phyloP scores from a whole-genome alignment of 164 flowering plant genomes.

The Houttuynia cordata region DNA sequence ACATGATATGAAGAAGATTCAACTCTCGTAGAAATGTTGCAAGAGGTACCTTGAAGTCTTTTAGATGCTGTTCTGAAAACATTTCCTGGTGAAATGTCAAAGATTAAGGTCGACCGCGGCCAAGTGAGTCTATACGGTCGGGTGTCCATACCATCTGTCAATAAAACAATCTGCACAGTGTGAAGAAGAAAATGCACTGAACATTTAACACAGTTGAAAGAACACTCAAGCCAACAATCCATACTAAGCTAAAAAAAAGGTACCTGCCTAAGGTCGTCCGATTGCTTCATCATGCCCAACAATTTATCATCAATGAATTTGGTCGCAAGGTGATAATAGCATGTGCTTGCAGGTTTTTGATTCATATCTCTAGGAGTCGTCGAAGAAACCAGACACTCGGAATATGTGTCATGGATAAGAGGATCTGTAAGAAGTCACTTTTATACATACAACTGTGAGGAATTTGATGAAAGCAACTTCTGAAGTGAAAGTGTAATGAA shows the following conservation, averaged over 20 bases:
- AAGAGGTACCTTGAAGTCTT: constrained; percentile 47
- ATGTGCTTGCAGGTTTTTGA: constrained; percentile 4
- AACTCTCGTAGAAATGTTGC: background rate
- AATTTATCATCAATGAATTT: constrained; percentile 78
- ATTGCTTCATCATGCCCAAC: constrained; percentile 24
- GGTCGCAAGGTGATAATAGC: constrained; percentile 67
- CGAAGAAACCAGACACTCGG: constrained; percentile 42
- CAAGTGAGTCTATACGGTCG: constrained; percentile 77
- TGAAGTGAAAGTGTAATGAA: background rate
- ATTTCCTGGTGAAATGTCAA: constrained; percentile 55
- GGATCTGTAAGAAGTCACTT: constrained; percentile 42
- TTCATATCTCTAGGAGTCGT: constrained; percentile 16
- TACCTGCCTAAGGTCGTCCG: constrained; percentile 74
- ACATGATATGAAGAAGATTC: background rate
- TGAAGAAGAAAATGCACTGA: background rate
- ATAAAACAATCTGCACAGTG: constrained; percentile 61
- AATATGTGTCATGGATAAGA: constrained; percentile 68
- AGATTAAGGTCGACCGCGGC: constrained; percentile 67
- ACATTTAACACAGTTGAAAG: background rate
- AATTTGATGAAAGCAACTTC: background rate
- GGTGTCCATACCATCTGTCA: constrained; percentile 94
- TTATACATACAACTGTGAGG: background rate
- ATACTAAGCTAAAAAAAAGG: background rate
- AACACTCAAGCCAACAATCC: background rate
- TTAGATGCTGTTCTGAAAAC: constrained; percentile 37